phyloP scores from a whole-genome alignment of 2,329 filamentous ascomycete species.

The Plectosphaerella sp. region DNA sequence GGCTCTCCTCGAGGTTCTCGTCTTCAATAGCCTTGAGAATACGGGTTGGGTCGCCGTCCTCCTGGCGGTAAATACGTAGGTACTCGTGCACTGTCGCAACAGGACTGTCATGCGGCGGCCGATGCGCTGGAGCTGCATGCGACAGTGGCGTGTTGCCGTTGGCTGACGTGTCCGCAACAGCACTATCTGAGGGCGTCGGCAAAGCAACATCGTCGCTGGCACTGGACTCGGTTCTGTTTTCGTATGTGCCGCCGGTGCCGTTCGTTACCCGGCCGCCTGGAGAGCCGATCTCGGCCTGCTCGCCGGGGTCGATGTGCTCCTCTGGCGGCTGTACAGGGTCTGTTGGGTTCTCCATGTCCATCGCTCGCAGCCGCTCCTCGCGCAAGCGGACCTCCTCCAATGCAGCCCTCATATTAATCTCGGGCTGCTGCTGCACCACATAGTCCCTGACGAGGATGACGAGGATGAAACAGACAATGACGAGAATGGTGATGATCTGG shows the following conservation, averaged over 20 bases:
- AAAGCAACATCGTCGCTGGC: too few species aligned
- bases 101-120: background rate
- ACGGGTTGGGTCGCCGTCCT: slow-evolving; percentile 53
- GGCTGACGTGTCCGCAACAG: slow-evolving; percentile 7
- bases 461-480: slow-evolving; percentile 93
- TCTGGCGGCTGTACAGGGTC: too few species aligned
- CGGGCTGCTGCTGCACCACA: slow-evolving; percentile 95
- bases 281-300: too few species aligned
- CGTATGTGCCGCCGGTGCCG: too few species aligned
- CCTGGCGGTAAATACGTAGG: slow-evolving; percentile 54
- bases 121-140: too few species aligned
- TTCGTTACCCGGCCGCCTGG: too few species aligned
- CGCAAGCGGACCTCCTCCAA: slow-evolving; percentile 39
- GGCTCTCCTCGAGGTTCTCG: slow-evolving; percentile 53
- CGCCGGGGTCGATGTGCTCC: too few species aligned
- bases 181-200: background rate
- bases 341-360: background rate
- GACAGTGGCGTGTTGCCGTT: background rate
- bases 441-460: slow-evolving; percentile 96
- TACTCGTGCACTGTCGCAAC: slow-evolving; percentile 35
- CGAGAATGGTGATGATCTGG: slow-evolving; percentile 85
- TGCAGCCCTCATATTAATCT: slow-evolving; percentile 74
- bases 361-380: slow-evolving; percentile 1
- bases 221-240: too few species aligned
- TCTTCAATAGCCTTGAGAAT: slow-evolving; percentile 58